Base-by-base conservation (phyloP, 495 filamentous ascomycete species). In the Penicillium herquei region DNA sequence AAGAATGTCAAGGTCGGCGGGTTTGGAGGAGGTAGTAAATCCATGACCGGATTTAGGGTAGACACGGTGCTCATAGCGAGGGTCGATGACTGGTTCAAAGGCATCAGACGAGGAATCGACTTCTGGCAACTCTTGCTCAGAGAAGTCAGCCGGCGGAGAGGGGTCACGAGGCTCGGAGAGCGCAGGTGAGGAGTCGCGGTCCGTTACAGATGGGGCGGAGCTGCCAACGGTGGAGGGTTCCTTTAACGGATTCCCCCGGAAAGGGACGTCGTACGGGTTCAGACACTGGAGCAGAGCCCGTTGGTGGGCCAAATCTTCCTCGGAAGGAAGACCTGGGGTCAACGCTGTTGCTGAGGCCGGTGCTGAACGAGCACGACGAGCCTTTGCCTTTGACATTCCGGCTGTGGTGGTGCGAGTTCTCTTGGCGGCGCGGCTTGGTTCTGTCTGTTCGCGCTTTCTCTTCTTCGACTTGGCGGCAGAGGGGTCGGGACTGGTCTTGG, bases 1-100 rank as follows among this genome's bases (percentile, higher is more conserved):
- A 31, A 82, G 45, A 13, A 81, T 71, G 39, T 71, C 67, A 30
- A 78, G 56, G 56, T 79, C 78, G 3, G 68, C 67, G 0, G 58
- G 56, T 41, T 70, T 61, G 7, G 56, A 49, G 7, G 77, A 61
- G 2, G 76, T 63, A 6, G 56, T 49, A 26, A 81, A 69, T 7
- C 78, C 79, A 56, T 81, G 81, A 3, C 87, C 88, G 12, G 84
- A 71, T 59, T 82, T 81, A 1, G 89, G 87, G 73, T 90, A 90
- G 8, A 85, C 71, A 17, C 84, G 76, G 40, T 81, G 82, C 37
- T 81, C 78, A 17, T 26, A 26, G 21, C 21, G 21, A 26, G 21
- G 21, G 21, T 26, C 21, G 21, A 72, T 66, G 33, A 73, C 56
- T 46, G 70, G 12, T 70, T 74, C 74, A 8, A 69, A 69, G 0